Percentiles rank a stretch among this genome's conserved stretches.
phyloP scores from a whole-genome alignment of 768 basidiomycete genomes.

The Hemileccinum rubropunctum region DNA sequence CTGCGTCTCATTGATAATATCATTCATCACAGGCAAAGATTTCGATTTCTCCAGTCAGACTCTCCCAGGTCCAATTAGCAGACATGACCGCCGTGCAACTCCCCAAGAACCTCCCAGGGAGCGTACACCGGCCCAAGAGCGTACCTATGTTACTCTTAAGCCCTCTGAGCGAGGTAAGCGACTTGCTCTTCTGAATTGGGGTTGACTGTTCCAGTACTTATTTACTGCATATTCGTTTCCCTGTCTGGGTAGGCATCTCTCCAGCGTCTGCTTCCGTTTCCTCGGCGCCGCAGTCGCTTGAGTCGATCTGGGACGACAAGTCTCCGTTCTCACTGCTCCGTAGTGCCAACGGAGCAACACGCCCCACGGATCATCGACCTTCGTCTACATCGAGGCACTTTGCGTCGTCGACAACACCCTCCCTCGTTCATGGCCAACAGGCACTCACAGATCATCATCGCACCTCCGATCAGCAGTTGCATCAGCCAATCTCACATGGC shows the following conservation, averaged over 20 bases:
- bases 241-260: constrained; percentile 20
- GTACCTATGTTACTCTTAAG: constrained; percentile 11
- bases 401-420: constrained; percentile 18
- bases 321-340: constrained; percentile 71
- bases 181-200: constrained; percentile 7
- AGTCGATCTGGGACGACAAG: constrained; percentile 81
- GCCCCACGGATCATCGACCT: constrained; percentile 35
- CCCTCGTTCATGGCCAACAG: constrained; percentile 28
- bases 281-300: constrained; percentile 46
- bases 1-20: neutral
- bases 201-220: constrained; percentile 6
- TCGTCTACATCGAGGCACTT: constrained; percentile 24
- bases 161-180: constrained; percentile 29
- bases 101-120: constrained; percentile 25
- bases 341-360: constrained; percentile 47
- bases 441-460: constrained; percentile 33
- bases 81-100: constrained; percentile 17
- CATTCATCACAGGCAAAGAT: constrained; percentile 64
- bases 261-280: constrained; percentile 35
- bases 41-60: constrained; percentile 76
- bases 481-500: constrained; percentile 35
- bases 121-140: constrained; percentile 30
- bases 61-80: constrained; percentile 26
- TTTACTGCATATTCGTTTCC: constrained; percentile 13
- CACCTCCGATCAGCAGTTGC: constrained; percentile 36